A percentile compares a stretch with the other conserved stretches of the same genome.
These are phyloP conservation scores for Candida oleophila DNA, from an alignment of 805 yeast species.

Conservation along the genomic window DNA sequence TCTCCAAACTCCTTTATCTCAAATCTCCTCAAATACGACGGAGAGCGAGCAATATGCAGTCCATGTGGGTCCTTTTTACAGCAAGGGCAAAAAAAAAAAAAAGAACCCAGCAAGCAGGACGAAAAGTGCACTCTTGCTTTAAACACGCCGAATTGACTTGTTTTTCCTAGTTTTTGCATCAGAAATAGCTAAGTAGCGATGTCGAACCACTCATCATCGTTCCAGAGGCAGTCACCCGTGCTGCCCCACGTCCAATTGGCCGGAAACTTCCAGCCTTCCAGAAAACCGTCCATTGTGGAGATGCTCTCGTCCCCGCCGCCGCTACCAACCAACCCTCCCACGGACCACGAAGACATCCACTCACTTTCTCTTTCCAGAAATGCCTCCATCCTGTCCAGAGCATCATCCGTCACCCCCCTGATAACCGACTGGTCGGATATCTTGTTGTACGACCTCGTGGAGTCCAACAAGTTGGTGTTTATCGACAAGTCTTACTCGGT, in stretches of 20 bases:
- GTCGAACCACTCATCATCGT: constrained; percentile 16
- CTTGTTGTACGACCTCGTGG: constrained; percentile 70
- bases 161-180: too few relatives aligned
- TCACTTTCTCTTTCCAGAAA: constrained; percentile 40
- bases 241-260: constrained; percentile 12
- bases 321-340: constrained; percentile 43
- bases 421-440: constrained; percentile 69
- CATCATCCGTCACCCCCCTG: constrained; percentile 20
- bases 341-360: constrained; percentile 35
- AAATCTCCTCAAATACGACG: background rate
- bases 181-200: constrained; percentile 7
- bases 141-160: too few relatives aligned
- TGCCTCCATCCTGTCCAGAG: constrained; percentile 27
- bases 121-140: too few relatives aligned
- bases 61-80: background rate
- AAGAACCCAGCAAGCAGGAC: too few relatives aligned
- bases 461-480: constrained; percentile 70
- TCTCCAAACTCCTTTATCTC: background rate
- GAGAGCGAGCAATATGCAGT: background rate
- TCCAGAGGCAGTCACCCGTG: constrained; percentile 17
- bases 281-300: constrained; percentile 70
- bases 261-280: constrained; percentile 17
- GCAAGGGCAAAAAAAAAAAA: background rate
- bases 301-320: constrained; percentile 77
- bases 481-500: constrained; percentile 70